Conservation (phyloP, 2,329 filamentous ascomycete genomes). For the Macrophomina phaseolina region DNA sequence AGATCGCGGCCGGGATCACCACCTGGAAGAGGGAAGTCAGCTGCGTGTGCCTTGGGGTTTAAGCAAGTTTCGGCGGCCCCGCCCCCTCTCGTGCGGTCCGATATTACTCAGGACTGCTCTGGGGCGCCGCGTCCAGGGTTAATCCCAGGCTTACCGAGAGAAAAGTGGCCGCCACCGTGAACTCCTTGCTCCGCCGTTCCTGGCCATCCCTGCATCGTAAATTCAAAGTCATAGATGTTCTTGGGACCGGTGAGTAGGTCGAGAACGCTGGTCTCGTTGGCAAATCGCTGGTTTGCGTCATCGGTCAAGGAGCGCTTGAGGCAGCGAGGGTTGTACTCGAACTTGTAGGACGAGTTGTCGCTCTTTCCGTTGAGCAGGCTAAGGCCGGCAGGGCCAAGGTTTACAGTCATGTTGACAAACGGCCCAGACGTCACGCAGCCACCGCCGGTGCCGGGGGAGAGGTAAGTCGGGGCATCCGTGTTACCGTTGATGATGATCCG, state of each 20-base stretch:
- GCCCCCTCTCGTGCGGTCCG: background rate
- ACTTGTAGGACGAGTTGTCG: conserved; percentile 20
- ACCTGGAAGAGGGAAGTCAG: conserved; percentile 27
- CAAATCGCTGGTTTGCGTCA: conserved; percentile 34
- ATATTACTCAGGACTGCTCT: background rate
- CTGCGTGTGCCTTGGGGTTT: background rate
- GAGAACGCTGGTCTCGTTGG: conserved; percentile 35
- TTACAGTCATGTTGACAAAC: conserved; percentile 54
- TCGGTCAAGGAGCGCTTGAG: conserved; percentile 45
- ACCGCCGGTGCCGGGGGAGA: conserved; percentile 60
- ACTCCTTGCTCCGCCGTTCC: conserved; percentile 47
- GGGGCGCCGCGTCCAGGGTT: conserved; percentile 32
- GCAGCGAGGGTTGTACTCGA: conserved; percentile 46
- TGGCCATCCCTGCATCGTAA: conserved; percentile 45
- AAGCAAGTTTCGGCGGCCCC: background rate
- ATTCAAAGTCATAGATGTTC: conserved; percentile 44
- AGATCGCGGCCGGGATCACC: conserved; percentile 55
- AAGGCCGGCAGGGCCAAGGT: conserved; percentile 54
- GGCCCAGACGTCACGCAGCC: conserved; percentile 61
- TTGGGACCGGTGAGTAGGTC: conserved; percentile 34
- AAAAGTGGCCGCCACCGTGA: conserved; percentile 56
- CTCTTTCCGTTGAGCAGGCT: conserved; percentile 34
- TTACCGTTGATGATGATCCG: conserved; percentile 22
- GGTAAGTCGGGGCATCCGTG: conserved; percentile 34
- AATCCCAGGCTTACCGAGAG: conserved; percentile 47